These are phyloP conservation scores for Oryza coarctata DNA, from an alignment of 176 grass and related monocot genomes.

Conservation along the genomic window DNA sequence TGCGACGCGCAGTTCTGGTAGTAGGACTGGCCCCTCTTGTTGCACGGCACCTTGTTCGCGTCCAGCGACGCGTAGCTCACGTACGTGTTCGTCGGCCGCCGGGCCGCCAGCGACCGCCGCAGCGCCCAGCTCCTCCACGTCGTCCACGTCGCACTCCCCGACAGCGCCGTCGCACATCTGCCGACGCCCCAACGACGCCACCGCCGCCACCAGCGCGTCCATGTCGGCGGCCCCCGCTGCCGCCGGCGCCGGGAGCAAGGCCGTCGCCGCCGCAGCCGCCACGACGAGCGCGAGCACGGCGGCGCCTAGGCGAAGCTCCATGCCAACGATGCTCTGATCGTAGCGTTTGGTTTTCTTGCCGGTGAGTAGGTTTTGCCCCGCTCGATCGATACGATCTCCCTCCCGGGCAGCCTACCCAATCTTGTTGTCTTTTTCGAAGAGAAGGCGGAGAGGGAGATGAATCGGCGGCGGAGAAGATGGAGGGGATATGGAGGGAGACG, in stretches of 20 bases:
- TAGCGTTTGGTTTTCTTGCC: neutral
- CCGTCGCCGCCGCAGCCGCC: slow-evolving; percentile 2
- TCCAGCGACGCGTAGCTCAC: slow-evolving; percentile 68
- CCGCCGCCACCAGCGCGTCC: neutral
- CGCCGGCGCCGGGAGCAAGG: slow-evolving; percentile 2
- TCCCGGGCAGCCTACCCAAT: neutral
- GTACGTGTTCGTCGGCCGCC: slow-evolving; percentile 41
- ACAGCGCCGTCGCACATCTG: slow-evolving; percentile 27
- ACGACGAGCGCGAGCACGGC: slow-evolving; percentile 44
- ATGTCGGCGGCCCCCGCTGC: neutral
- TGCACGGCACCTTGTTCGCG: slow-evolving; percentile 64
- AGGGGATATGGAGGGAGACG: slow-evolving; percentile 17
- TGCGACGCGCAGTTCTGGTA: slow-evolving; percentile 61
- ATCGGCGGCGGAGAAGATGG: neutral
- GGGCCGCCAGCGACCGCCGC: slow-evolving; percentile 21
- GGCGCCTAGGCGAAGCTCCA: slow-evolving; percentile 33
- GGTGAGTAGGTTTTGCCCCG: too few species aligned
- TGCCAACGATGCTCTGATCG: neutral
- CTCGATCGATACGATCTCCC: neutral
- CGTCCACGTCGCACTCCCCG: slow-evolving; percentile 46
- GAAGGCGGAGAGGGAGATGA: slow-evolving; percentile 20
- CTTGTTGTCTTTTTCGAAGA: slow-evolving; percentile 16
- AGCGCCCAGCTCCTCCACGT: neutral
- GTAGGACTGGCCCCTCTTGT: slow-evolving; percentile 58
- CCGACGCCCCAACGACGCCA: too few species aligned